Evolutionary conservation across 2,329 filamentous ascomycete genomes (phyloP), one percentile per base, ranked within the genome.

Genomic region (Neoscytalidium dimidiatum): DNA sequence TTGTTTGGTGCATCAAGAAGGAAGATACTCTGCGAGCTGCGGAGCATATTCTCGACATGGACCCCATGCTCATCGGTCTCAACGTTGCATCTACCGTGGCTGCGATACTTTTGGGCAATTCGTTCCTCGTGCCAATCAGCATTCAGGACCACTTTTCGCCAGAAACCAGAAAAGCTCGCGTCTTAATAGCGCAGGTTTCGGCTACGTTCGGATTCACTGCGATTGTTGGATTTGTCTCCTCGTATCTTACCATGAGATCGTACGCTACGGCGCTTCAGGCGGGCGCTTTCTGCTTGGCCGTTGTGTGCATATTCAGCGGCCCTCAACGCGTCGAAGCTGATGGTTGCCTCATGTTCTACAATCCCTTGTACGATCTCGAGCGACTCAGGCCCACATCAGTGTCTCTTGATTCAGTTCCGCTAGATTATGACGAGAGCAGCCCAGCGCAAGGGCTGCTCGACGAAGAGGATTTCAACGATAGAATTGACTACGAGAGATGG

Each of bases 201-300:
- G 58, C 64, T 19, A 48, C 61, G 8, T 49, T 68, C 8, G 58
- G 38, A 4, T 46, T 68, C 26, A 46, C 67, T 17, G 67, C 64
- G 1, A 41, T 63, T 17, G 56, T 64, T 1, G 68, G 68, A 31
- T 52, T 64, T 11, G 38, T 38, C 5, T 65, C 67, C 14, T 66
- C 58, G 3, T 57, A 65, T 29, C 53, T 51, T 31, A 44, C 66
- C 3, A 65, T 66, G 19, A 43, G 68, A 19, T 65, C 66, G 3
- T 69, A 68, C 44, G 67, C 64, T 5, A 66, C 66, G 11, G 51
- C 53, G 6, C 13, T 62, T 2, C 67, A 69, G 38, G n/a, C 67
- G 9, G 41, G 63, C 17, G 52, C 60, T 0, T 68, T 66, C 33
- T 65, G 62, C 31, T 8, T 57, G 4, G 63, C 67, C 2, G 43